phyloP scores from a whole-genome alignment of 371 early-diverging fungal genomes.

The Batrachochytrium dendrobatidis region DNA sequence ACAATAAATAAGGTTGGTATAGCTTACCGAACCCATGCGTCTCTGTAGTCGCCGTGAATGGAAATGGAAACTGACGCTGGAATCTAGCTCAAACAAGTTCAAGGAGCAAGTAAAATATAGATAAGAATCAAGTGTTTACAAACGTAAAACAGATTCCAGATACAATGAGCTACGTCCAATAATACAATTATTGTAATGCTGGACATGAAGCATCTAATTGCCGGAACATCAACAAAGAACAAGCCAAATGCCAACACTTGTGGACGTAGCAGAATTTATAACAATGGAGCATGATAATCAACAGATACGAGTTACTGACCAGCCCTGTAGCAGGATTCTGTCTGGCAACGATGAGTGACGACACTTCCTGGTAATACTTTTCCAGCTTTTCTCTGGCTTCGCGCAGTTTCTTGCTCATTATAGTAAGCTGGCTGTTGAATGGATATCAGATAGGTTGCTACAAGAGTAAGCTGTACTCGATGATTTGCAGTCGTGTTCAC shows the following conservation, averaged over 20 bases:
- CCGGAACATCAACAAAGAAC: background rate
- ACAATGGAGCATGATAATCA: background rate
- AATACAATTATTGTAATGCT: background rate
- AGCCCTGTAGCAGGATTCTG: constrained; percentile 79
- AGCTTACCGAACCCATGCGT: constrained; percentile 85
- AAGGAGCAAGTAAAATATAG: background rate
- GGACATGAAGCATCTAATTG: background rate
- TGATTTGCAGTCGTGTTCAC: too few species aligned
- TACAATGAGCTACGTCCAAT: background rate
- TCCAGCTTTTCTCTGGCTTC: constrained; percentile 41
- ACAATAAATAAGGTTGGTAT: background rate
- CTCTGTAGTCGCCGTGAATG: constrained; percentile 71
- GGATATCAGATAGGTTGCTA: too few species aligned
- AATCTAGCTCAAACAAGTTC: constrained; percentile 37
- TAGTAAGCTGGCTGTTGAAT: background rate
- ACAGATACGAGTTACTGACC: constrained; percentile 12
- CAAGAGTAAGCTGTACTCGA: too few species aligned
- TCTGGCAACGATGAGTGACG: constrained; percentile 64
- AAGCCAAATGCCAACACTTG: background rate
- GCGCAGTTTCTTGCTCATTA: background rate
- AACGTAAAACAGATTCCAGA: too few species aligned
- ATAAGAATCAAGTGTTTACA: too few species aligned
- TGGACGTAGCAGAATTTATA: background rate
- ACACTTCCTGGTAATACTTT: constrained; percentile 65
- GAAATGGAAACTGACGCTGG: constrained; percentile 86